These are phyloP conservation scores for Coemansia sp. DNA, from an alignment of 192 early-diverging fungal species.

Conservation along the genomic window DNA sequence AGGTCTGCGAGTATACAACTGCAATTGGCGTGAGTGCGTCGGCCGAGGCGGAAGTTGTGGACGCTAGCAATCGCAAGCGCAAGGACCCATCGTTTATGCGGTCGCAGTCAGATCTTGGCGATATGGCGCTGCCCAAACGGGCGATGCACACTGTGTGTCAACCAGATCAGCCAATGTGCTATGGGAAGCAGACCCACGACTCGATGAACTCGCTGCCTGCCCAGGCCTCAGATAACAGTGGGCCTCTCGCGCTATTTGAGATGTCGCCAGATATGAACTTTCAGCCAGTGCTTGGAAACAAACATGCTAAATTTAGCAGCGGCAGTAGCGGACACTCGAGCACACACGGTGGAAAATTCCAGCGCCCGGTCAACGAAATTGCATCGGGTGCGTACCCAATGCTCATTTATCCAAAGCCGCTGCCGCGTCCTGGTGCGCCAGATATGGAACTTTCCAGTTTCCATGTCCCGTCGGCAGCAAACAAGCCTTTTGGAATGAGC, in stretches of 20 bases:
- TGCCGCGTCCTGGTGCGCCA: conserved; percentile 38
- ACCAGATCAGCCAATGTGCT: not conserved
- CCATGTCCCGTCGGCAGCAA: not conserved
- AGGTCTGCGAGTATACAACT: not conserved
- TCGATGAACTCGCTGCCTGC: conserved; percentile 3
- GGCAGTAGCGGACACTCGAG: conserved; percentile 6
- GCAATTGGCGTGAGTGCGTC: conserved; percentile 13
- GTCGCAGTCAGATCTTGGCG: conserved; percentile 49
- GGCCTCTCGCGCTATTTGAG: conserved; percentile 21
- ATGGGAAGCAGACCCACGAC: not conserved
- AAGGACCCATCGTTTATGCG: conserved; percentile 54
- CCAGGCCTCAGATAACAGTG: conserved; percentile 18
- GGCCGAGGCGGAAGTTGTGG: not conserved
- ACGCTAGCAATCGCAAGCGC: conserved; percentile 32
- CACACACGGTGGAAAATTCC: not conserved
- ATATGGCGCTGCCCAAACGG: conserved; percentile 35
- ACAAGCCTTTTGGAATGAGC: conserved; percentile 1
- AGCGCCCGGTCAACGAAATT: not conserved
- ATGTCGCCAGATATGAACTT: conserved; percentile 35
- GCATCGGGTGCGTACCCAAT: conserved; percentile 1
- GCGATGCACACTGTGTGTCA: conserved; percentile 11
- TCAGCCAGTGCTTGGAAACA: not conserved
- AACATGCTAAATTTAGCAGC: conserved; percentile 3
- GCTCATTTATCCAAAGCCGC: conserved; percentile 38
- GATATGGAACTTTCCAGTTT: not conserved